A percentile compares a stretch with the other conserved stretches of the same genome.
These are phyloP conservation scores for Solanum bulbocastanum DNA, from an alignment of 257 asterid genomes.

Conservation along the genomic window DNA sequence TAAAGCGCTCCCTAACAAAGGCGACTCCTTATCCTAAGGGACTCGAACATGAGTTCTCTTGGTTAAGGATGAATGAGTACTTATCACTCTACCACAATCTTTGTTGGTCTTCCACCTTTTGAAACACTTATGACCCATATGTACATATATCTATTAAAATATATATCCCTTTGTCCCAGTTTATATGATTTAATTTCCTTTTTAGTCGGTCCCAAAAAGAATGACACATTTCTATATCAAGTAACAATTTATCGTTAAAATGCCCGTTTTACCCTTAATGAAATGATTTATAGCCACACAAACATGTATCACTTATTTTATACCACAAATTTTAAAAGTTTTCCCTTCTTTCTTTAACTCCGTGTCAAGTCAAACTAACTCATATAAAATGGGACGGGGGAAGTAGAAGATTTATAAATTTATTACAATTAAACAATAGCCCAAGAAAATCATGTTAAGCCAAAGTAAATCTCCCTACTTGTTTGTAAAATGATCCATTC, in stretches of 20 bases:
- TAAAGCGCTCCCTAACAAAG: not conserved
- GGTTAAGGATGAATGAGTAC: not conserved
- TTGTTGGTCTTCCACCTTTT: not conserved
- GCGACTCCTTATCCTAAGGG: fast-evolving
- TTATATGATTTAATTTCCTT: fast-evolving
- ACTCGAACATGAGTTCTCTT: not conserved
- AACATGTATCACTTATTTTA: no score
- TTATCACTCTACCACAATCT: not conserved
- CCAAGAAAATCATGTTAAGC: not conserved
- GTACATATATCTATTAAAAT: not conserved
- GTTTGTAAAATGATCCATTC: not conserved
- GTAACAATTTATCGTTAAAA: fast-evolving
- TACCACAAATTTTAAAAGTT: not conserved
- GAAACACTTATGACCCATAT: not conserved
- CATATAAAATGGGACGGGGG: not conserved
- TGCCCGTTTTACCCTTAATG: fast-evolving
- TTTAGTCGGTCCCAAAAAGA: not conserved
- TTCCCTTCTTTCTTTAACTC: not conserved
- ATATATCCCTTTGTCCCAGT: not conserved
- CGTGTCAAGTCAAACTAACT: not conserved
- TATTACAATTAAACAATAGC: not conserved
- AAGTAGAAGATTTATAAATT: not conserved
- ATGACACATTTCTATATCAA: not conserved
- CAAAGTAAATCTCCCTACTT: not conserved
- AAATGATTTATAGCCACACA: not conserved